These are phyloP conservation scores for Brassica balearica DNA, from an alignment of 441 rosid genomes.

Conservation along the genomic window DNA sequence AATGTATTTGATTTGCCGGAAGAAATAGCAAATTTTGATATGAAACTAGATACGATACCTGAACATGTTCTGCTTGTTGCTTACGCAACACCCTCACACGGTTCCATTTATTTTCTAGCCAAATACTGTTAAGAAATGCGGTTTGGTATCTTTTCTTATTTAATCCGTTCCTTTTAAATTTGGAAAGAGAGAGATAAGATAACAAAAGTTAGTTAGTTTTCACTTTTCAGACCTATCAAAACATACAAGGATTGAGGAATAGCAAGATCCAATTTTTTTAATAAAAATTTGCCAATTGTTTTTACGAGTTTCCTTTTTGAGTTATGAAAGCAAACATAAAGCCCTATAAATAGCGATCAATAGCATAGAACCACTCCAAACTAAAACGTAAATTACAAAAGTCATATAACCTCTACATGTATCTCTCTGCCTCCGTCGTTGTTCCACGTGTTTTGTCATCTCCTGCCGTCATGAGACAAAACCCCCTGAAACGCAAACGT, in stretches of 20 bases:
- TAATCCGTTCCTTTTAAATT: not conserved
- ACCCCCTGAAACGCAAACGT: slow-evolving; percentile 19
- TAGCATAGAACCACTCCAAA: not conserved
- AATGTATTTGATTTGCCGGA: no score
- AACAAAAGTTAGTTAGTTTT: not conserved
- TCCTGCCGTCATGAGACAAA: slow-evolving; percentile 6
- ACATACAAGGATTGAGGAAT: not conserved
- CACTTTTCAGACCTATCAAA: not conserved
- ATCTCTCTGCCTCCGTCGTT: not conserved
- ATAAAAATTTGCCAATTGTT: not conserved
- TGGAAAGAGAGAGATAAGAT: not conserved
- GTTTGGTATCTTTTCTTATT: not conserved
- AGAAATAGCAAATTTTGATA: no score
- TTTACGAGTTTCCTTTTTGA: not conserved
- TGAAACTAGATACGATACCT: no score
- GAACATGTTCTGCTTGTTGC: no score
- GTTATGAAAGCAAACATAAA: not conserved
- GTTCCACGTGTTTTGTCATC: slow-evolving; percentile 16
- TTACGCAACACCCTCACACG: no score
- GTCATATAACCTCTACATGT: not conserved
- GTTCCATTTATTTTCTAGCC: no score
- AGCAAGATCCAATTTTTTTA: not conserved
- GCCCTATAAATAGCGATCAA: not conserved
- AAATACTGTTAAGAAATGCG: no score
- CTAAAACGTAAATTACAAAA: not conserved